Percentiles rank a stretch among this genome's conserved stretches.
phyloP scores from a whole-genome alignment of 495 filamentous ascomycete species.

The Amphirosellinia nigrospora region DNA sequence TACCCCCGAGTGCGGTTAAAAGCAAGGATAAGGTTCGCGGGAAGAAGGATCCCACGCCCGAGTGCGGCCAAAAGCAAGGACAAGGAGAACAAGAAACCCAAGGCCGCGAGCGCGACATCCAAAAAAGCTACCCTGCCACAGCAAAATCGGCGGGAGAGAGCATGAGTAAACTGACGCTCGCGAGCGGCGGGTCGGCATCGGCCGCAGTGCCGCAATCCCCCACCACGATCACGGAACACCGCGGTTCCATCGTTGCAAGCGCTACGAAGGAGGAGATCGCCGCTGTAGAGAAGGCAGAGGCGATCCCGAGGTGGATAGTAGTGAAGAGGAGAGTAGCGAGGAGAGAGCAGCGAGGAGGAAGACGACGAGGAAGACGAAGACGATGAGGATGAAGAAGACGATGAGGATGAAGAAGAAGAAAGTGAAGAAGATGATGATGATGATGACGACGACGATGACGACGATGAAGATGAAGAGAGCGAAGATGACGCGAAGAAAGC shows the following conservation, averaged over 20 bases:
- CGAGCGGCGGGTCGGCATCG: constrained; percentile 4
- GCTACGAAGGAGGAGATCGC: constrained; percentile 47
- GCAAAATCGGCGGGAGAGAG: constrained; percentile 16
- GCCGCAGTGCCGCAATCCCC: constrained; percentile 45
- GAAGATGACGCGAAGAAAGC: constrained; percentile 20
- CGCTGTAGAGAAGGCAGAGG: constrained; percentile 46
- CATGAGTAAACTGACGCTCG: constrained; percentile 25
- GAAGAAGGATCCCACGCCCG: constrained; percentile 41
- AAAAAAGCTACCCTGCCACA: constrained; percentile 16
- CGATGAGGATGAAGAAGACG: constrained; percentile 34
- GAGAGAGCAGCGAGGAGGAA: constrained; percentile 23
- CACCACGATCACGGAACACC: constrained; percentile 42
- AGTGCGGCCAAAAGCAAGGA: constrained; percentile 36
- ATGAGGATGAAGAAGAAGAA: constrained; percentile 35
- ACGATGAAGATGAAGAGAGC: background rate
- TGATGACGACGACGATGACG: constrained; percentile 32
- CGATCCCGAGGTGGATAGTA: constrained; percentile 44
- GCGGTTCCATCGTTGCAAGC: constrained; percentile 33
- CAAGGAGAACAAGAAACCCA: constrained; percentile 27
- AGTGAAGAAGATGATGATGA: constrained; percentile 36
- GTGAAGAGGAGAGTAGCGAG: constrained; percentile 31
- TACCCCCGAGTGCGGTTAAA: constrained; percentile 34
- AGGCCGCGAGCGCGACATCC: background rate
- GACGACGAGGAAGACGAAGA: constrained; percentile 37
- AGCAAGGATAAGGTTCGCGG: constrained; percentile 48